Percentiles rank a stretch among this genome's conserved stretches.
Conservation (phyloP, 495 filamentous ascomycete species). For the Neurospora sp. region DNA sequence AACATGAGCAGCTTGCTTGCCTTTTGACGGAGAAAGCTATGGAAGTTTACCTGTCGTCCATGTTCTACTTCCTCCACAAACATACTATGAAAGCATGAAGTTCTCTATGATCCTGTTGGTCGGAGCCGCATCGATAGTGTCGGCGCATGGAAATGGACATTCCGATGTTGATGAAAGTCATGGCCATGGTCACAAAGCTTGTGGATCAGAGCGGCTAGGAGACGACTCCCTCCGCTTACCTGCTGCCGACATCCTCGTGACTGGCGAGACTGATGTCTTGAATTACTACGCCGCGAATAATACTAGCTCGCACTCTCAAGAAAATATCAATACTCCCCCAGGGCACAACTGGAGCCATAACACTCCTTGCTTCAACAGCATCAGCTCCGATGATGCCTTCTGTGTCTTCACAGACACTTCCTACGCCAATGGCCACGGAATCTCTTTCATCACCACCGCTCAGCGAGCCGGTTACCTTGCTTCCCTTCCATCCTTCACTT, state of each 20-base stretch:
- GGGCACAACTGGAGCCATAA: slow-evolving; percentile 18
- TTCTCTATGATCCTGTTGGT: background rate
- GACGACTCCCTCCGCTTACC: background rate
- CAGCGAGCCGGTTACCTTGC: slow-evolving; percentile 15
- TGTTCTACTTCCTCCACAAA: too few species aligned
- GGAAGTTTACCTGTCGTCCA: too few species aligned
- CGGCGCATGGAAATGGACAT: background rate
- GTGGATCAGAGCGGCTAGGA: background rate
- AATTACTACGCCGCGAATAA: background rate
- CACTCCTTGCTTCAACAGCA: slow-evolving; percentile 15
- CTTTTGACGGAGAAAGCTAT: background rate
- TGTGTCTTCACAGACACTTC: slow-evolving; percentile 23
- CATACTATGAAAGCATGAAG: background rate
- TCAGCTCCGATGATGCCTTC: slow-evolving; percentile 4
- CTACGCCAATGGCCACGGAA: slow-evolving; percentile 22
- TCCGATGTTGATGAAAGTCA: background rate
- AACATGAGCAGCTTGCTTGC: background rate
- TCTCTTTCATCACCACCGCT: slow-evolving; percentile 21
- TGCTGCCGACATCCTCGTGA: background rate
- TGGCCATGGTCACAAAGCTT: background rate
- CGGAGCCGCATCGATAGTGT: background rate
- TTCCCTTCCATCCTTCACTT: slow-evolving; percentile 13
- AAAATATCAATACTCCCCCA: background rate
- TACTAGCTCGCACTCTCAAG: background rate
- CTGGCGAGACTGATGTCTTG: background rate